Evolutionary conservation across 2,329 filamentous ascomycete genomes (phyloP).

Genomic region (Ophiocordyceps unilateralis): DNA sequence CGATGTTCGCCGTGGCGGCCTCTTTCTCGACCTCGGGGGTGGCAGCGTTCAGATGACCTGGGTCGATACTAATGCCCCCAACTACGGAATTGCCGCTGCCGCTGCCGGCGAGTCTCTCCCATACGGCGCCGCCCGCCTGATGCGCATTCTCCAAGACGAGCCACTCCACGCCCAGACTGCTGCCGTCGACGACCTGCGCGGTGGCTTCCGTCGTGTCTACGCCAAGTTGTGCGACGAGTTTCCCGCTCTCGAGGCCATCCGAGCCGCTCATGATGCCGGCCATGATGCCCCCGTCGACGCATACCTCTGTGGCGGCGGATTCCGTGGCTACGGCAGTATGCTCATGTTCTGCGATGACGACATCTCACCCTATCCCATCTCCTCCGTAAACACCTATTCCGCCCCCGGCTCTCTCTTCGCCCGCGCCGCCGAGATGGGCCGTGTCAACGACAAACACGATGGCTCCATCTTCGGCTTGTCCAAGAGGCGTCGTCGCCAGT

Average conservation of each 20-base stretch:
- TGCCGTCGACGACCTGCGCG: constrained; percentile 36
- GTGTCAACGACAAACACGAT: constrained; percentile 28
- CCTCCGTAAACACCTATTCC: constrained; percentile 64
- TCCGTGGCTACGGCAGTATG: constrained; percentile 79
- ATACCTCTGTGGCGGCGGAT: constrained; percentile 80
- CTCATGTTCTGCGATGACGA: constrained; percentile 57
- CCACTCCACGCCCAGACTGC: constrained; percentile 22
- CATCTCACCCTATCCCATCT: constrained; percentile 65
- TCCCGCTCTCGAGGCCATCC: constrained; percentile 26
- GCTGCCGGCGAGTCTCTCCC: constrained; percentile 38
- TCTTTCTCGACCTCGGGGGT: constrained; percentile 79
- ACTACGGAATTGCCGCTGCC: constrained; percentile 37
- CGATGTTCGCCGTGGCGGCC: constrained; percentile 40
- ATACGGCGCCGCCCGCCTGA: constrained; percentile 42
- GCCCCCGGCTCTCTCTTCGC: constrained; percentile 44
- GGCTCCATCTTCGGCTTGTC: constrained; percentile 62
- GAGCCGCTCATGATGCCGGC: constrained; percentile 16
- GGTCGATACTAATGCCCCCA: constrained; percentile 28
- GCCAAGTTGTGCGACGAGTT: constrained; percentile 30
- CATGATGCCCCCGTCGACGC: constrained; percentile 38
- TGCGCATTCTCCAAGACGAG: constrained; percentile 26
- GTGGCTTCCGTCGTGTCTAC: constrained; percentile 43
- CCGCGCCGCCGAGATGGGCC: constrained; percentile 31
- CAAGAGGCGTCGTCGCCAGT: constrained; percentile 59
- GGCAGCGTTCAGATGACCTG: constrained; percentile 50